These are phyloP conservation scores for Debaryomyces tyrocola DNA, from an alignment of 805 yeast species.

Conservation along the genomic window DNA sequence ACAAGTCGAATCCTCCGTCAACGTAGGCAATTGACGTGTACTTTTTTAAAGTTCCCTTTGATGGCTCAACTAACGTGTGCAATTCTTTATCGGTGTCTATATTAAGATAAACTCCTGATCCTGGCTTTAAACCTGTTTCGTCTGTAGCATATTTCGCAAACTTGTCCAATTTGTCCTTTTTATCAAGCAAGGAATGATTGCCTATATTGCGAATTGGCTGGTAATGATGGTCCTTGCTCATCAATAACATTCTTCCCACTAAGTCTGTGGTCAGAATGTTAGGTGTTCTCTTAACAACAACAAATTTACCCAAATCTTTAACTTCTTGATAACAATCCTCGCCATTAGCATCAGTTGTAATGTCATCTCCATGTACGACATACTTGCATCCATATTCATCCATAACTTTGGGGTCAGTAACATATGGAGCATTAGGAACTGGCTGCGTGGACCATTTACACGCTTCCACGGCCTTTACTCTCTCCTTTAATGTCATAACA, in stretches of 20 bases:
- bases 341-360: slow-evolving; percentile 94
- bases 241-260: slow-evolving; percentile 80
- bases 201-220: slow-evolving; percentile 23
- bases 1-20: slow-evolving; percentile 87
- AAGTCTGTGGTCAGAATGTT: slow-evolving; percentile 94
- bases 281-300: slow-evolving; percentile 91
- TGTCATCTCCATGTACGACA: slow-evolving; percentile 99
- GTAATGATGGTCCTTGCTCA: slow-evolving; percentile 59
- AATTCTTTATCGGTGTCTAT: slow-evolving; percentile 25
- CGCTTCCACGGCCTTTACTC: slow-evolving; percentile 81
- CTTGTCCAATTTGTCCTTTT: slow-evolving; percentile 37
- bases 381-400: slow-evolving; percentile 72
- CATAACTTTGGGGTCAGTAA: slow-evolving; percentile 81
- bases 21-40: slow-evolving; percentile 49
- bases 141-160: slow-evolving; percentile 62
- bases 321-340: slow-evolving; percentile 86
- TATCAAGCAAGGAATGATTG: slow-evolving; percentile 27
- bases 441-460: slow-evolving; percentile 84
- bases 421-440: slow-evolving; percentile 85
- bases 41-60: slow-evolving; percentile 13
- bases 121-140: slow-evolving; percentile 55
- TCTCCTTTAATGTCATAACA: slow-evolving; percentile 81
- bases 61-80: slow-evolving; percentile 35
- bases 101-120: slow-evolving; percentile 56
- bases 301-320: slow-evolving; percentile 81